phyloP scores from a whole-genome alignment of 257 asterid species.

The Solanum chilense region DNA sequence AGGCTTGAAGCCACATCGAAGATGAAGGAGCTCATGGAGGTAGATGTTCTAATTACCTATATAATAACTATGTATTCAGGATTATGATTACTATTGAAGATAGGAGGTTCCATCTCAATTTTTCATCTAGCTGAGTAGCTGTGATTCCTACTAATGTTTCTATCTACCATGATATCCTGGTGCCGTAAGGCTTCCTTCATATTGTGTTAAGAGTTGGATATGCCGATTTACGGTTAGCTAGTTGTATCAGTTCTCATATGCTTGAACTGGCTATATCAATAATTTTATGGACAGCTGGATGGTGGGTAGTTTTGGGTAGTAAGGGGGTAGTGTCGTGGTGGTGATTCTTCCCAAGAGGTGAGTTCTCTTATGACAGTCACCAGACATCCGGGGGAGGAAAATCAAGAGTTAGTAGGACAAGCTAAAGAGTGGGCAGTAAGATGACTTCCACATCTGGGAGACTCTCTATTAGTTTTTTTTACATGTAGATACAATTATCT shows the following conservation, averaged over 20 bases:
- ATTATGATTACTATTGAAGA: not conserved
- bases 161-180: not conserved
- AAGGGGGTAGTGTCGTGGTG: not conserved
- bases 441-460: not conserved
- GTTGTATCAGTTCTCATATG: not conserved
- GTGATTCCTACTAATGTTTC: not conserved
- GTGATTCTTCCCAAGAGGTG: not conserved
- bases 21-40: slow-evolving; percentile 67
- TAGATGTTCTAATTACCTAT: not conserved
- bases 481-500: not conserved
- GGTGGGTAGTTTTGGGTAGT: not conserved
- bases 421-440: not conserved
- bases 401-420: not conserved
- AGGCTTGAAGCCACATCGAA: slow-evolving; percentile 62
- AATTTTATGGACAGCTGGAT: not conserved
- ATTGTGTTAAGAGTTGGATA: not conserved
- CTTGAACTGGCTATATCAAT: not conserved
- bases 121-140: not conserved
- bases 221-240: not conserved
- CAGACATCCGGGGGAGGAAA: not conserved
- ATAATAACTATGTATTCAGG: not conserved
- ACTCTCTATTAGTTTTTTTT: not conserved
- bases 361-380: not conserved
- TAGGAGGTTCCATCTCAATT: not conserved
- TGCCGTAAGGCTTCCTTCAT: not conserved